Evolutionary conservation across 2,329 filamentous ascomycete species (phyloP).

Genomic region (Calycina marina): DNA sequence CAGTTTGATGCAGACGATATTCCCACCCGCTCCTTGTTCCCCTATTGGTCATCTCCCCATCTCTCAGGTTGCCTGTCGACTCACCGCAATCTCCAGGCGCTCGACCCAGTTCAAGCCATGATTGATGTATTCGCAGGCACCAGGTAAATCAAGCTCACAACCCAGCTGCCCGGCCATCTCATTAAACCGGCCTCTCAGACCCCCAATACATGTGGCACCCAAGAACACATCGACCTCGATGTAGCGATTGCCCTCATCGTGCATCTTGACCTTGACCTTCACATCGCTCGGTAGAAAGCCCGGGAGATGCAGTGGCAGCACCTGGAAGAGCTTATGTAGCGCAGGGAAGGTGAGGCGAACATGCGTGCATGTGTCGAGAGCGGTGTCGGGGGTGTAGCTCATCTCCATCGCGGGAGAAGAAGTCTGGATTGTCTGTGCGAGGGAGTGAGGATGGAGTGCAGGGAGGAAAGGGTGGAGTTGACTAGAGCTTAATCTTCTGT

Average conservation of each 20-base stretch:
- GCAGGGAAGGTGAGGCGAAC: background rate
- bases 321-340: background rate
- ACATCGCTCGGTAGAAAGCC: background rate
- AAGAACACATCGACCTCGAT: background rate
- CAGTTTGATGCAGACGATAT: background rate
- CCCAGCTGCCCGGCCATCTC: conserved; percentile 1
- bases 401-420: background rate
- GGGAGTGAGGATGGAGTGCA: background rate
- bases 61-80: too few relatives aligned
- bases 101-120: background rate
- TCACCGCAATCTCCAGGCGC: background rate
- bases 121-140: background rate
- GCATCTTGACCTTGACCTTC: background rate
- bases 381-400: background rate
- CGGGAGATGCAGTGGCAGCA: background rate
- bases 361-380: background rate
- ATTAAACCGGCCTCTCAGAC: background rate
- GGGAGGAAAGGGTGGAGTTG: background rate
- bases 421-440: background rate
- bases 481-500: background rate
- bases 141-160: background rate
- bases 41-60: background rate
- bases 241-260: background rate
- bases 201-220: background rate
- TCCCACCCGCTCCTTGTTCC: background rate